Conservation (phyloP, 768 basidiomycete species). For the Sporobolomyces phaffii region DNA sequence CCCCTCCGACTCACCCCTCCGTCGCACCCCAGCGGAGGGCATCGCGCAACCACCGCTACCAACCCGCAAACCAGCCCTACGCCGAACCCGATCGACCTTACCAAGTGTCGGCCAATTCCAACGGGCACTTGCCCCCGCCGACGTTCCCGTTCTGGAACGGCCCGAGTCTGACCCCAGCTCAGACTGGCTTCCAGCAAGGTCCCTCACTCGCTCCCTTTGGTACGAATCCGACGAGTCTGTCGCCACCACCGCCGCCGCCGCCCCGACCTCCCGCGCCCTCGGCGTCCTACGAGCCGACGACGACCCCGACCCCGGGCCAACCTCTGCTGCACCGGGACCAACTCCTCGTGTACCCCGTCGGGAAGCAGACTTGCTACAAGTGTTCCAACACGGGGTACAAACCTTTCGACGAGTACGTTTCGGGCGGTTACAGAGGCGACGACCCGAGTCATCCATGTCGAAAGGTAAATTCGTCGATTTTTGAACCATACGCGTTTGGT, state of each 20-base stretch:
- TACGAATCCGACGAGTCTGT: not conserved
- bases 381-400: no score
- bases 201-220: slow-evolving; percentile 1
- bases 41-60: not conserved
- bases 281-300: slow-evolving; percentile 9
- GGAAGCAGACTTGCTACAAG: slow-evolving; percentile 28
- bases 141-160: slow-evolving; percentile 38
- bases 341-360: slow-evolving; percentile 23
- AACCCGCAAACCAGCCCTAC: not conserved
- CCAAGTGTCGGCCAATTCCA: not conserved
- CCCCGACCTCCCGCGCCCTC: not conserved
- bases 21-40: not conserved
- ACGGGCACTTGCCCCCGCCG: slow-evolving; percentile 4
- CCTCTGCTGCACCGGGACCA: slow-evolving; percentile 6
- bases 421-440: slow-evolving; percentile 24
- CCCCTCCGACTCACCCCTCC: not conserved
- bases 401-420: slow-evolving; percentile 1
- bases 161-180: slow-evolving; percentile 21
- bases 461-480: slow-evolving; percentile 1
- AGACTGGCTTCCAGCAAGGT: slow-evolving; percentile 31
- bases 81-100: not conserved
- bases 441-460: slow-evolving; percentile 32
- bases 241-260: not conserved
- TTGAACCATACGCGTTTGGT: no score
- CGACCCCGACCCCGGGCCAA: slow-evolving; percentile 13